Conservation (phyloP, 2,329 filamentous ascomycete genomes). For the Lachnellula subtilissima region DNA sequence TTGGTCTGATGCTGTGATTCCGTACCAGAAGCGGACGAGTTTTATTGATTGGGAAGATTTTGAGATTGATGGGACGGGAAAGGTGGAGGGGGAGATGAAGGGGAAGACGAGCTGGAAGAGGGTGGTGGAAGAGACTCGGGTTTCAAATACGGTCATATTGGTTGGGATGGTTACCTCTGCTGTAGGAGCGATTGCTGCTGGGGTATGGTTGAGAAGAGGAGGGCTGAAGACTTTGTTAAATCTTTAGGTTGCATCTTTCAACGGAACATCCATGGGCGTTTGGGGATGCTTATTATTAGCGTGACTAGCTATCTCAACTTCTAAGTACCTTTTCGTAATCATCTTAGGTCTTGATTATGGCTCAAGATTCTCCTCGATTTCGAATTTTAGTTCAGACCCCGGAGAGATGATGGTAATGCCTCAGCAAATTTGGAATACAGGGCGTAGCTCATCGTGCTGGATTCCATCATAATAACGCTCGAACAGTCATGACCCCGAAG, state of each 20-base stretch:
- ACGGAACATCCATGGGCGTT: neutral
- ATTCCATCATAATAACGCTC: no score
- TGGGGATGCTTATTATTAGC: no score
- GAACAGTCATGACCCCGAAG: no score
- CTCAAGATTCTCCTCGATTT: no score
- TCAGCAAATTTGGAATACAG: no score
- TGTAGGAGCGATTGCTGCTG: constrained; percentile 8
- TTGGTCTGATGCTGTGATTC: constrained; percentile 42
- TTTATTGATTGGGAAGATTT: constrained; percentile 43
- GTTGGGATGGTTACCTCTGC: constrained; percentile 8
- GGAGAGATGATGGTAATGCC: no score
- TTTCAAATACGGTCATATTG: constrained; percentile 22
- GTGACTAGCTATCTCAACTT: no score
- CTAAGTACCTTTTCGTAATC: no score
- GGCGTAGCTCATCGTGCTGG: no score
- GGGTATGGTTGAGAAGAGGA: constrained; percentile 3
- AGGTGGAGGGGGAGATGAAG: constrained; percentile 22
- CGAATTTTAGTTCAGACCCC: no score
- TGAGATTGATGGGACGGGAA: constrained; percentile 32
- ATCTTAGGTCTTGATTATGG: no score
- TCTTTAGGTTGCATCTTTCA: neutral
- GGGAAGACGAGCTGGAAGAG: constrained; percentile 29
- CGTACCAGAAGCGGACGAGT: constrained; percentile 46
- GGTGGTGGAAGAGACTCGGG: constrained; percentile 34
- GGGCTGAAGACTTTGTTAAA: constrained; percentile 2